Percentiles rank a stretch among this genome's conserved stretches.
phyloP scores from a whole-genome alignment of 768 basidiomycete genomes.

The Panellus pusillus region DNA sequence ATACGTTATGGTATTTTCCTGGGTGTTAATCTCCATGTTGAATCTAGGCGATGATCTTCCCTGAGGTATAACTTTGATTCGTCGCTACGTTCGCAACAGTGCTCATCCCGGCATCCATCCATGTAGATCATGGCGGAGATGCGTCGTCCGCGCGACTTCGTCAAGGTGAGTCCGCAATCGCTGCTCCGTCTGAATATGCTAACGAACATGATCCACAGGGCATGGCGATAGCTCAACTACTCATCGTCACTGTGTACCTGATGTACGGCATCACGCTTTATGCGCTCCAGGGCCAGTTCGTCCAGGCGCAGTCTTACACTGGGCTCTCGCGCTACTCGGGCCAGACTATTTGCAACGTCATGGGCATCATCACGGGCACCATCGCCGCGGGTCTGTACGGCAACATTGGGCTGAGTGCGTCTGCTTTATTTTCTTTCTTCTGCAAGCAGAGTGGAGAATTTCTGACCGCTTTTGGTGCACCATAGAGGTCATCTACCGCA shows the following conservation, averaged over 20 bases:
- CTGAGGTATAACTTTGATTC: neutral
- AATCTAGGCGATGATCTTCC: slow-evolving; percentile 4
- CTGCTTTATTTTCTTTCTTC: neutral
- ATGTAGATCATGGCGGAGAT: slow-evolving; percentile 4
- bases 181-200: neutral
- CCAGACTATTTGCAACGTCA: slow-evolving; percentile 4
- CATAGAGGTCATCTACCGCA: slow-evolving; percentile 2
- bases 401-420: slow-evolving; percentile 7
- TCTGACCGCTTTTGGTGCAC: neutral
- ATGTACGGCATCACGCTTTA: slow-evolving; percentile 2
- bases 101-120: neutral
- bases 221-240: slow-evolving; percentile 1
- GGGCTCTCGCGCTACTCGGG: slow-evolving; percentile 3
- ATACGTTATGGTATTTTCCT: neutral
- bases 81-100: no score
- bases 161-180: neutral
- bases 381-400: slow-evolving; percentile 3
- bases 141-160: slow-evolving; percentile 5
- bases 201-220: neutral
- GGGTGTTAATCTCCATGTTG: neutral
- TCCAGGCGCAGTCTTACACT: slow-evolving; percentile 5
- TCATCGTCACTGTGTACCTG: slow-evolving; percentile 3
- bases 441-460: neutral
- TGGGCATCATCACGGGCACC: slow-evolving; percentile 4
- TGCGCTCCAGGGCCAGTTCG: slow-evolving; percentile 4